Evolutionary conservation across 2,329 filamentous ascomycete species (phyloP).

Genomic region (Mycosphaerelloides madeirae): DNA sequence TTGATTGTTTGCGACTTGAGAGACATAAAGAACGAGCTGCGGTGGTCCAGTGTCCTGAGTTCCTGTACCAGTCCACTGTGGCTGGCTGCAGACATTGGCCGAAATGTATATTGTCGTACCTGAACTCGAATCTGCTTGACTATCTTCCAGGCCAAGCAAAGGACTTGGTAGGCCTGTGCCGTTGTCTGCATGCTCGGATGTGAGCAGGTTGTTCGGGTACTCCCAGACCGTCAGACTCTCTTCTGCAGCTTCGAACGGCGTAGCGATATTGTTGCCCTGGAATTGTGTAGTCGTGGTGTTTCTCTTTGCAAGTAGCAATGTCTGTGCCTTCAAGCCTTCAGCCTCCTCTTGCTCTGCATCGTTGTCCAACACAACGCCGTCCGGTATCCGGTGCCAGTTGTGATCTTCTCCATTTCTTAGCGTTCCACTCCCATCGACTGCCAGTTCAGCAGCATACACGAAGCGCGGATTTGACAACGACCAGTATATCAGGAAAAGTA

Average conservation of each 20-base stretch:
- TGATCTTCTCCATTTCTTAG: conserved; percentile 43
- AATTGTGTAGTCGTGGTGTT: conserved; percentile 24
- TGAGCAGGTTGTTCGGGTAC: conserved; percentile 55
- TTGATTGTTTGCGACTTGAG: conserved; percentile 54
- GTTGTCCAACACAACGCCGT: conserved; percentile 25
- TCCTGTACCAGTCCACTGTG: conserved; percentile 50
- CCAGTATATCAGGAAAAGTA: conserved; percentile 59
- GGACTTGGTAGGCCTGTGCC: conserved; percentile 29
- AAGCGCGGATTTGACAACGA: conserved; percentile 55
- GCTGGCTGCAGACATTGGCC: conserved; percentile 80
- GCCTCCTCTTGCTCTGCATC: conserved; percentile 15
- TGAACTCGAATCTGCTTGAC: conserved; percentile 18
- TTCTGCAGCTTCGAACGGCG: conserved; percentile 52
- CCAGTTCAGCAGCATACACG: conserved; percentile 58
- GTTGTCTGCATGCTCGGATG: conserved; percentile 36
- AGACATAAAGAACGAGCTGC: conserved; percentile 75
- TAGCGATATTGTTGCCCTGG: conserved; percentile 55
- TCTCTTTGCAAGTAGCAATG: conserved; percentile 6
- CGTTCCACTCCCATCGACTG: conserved; percentile 24
- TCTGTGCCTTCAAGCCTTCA: conserved; percentile 11
- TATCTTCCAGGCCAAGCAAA: conserved; percentile 13
- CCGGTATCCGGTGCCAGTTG: conserved; percentile 44
- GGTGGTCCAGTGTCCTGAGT: conserved; percentile 46
- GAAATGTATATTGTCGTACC: conserved; percentile 66
- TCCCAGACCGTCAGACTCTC: conserved; percentile 62